phyloP scores from a whole-genome alignment of 139 green algal genomes.

The Spirogloea muscicola region DNA sequence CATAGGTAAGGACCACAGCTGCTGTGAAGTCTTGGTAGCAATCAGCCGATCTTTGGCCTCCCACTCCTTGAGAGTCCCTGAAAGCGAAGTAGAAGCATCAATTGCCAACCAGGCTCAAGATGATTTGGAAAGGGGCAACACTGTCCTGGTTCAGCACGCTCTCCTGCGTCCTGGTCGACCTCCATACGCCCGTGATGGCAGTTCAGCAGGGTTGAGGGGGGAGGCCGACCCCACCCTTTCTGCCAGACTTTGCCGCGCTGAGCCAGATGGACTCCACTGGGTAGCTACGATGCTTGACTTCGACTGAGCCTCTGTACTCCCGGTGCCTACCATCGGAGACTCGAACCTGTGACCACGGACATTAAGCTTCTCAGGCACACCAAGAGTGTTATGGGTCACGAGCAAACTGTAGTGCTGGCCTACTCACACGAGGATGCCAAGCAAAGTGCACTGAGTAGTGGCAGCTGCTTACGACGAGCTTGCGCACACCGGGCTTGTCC shows the following conservation, averaged over 20 bases:
- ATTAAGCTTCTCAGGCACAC: background rate
- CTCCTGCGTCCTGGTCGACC: background rate
- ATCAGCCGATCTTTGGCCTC: background rate
- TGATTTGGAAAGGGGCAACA: background rate
- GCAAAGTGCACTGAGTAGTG: slow-evolving; percentile 11
- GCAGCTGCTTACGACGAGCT: slow-evolving; percentile 36
- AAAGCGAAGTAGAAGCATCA: background rate
- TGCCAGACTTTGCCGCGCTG: slow-evolving; percentile 22
- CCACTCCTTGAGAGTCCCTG: background rate
- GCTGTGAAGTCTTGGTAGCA: slow-evolving; percentile 23
- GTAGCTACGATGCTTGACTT: slow-evolving; percentile 39
- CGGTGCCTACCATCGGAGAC: slow-evolving; percentile 32
- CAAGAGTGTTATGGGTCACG: background rate
- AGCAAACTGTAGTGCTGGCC: background rate
- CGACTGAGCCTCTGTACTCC: background rate
- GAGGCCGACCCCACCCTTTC: slow-evolving; percentile 4
- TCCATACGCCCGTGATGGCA: background rate
- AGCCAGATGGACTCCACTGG: slow-evolving; percentile 48
- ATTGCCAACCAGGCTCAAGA: background rate
- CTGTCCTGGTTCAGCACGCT: background rate
- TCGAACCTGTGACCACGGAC: slow-evolving; percentile 13
- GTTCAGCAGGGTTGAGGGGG: slow-evolving; percentile 4
- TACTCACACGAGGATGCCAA: background rate
- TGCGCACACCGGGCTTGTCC: slow-evolving; percentile 23
- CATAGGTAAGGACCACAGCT: slow-evolving; percentile 43